Base-by-base conservation (phyloP, 129 eudicot species). In the Logfia minima region DNA sequence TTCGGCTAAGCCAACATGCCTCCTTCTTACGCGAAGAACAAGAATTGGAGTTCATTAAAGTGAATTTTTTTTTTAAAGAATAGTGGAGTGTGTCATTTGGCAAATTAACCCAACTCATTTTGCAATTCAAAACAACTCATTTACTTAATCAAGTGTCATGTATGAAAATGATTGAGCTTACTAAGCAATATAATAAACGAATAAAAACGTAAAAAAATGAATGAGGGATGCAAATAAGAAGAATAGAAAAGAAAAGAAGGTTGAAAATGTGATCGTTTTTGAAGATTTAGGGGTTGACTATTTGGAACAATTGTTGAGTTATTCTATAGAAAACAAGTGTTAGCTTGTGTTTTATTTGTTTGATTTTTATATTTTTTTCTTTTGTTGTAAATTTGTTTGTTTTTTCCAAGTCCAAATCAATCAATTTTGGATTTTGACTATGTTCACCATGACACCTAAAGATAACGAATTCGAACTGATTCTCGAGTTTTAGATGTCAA, bases 241-340 rank as follows among this genome's bases (percentile, higher is more conserved):
- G 24, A 72, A 59, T 8, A 71, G 61, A 68, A 71, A 31, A 67
- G 78, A 73, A 48, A 81, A 83, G 77, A 77, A 84, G 51, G 86
- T 75, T 6, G 77, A 61, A 58, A 39, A 75, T 61, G 45, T 62
- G 41, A 70, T 75, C 41, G 85, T 88, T 62, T 88, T 90, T 13
- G 89, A 90, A 83, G 96, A 90, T 68, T 86, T 90, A 76, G 96
- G 92, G 43, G 87, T 80, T 75, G 92, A 90, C 24, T 88, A 84
- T 73, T 86, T 90, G 83, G 96, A 90, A 71, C 56, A 86, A 72
- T 86, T 90, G 75, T 81, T 90, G 82, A 86, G 82, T 68, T 81
- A 80, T 65, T 85, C 84, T 3, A 24, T 72, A 51, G 68, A 80
- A 37, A 68, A 55, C 31, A 18, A 72, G 29, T 72, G 17, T 76